A percentile compares a stretch with the other conserved stretches of the same genome.
Conservation (phyloP, 1,284 basidiomycete species). For the Trametes sp. region DNA sequence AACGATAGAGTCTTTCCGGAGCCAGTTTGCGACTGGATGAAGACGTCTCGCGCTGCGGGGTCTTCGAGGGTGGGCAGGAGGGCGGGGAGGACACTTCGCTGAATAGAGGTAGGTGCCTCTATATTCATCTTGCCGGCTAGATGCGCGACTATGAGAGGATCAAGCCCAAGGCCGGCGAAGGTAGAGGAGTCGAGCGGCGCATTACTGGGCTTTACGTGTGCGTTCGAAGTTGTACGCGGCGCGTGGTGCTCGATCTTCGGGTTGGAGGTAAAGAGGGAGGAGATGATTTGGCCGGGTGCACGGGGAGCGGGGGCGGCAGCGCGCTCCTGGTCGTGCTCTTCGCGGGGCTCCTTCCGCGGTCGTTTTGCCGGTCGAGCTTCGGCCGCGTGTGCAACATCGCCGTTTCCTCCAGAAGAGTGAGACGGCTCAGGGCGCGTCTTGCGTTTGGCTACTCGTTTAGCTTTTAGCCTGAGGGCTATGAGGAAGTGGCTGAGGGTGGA, state of each 20-base stretch:
- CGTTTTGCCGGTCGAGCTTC: conserved; percentile 55
- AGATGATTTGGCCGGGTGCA: conserved; percentile 76
- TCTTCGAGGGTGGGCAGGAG: conserved; percentile 61
- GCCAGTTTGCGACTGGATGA: conserved; percentile 98
- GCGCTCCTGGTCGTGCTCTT: conserved; percentile 31
- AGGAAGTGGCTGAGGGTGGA: conserved; percentile 14
- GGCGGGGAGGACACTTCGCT: conserved; percentile 81
- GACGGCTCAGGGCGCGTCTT: conserved; percentile 47
- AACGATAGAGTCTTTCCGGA: conserved; percentile 98
- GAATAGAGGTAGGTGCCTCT: conserved; percentile 89
- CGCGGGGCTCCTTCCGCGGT: conserved; percentile 49
- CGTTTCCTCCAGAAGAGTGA: conserved; percentile 38
- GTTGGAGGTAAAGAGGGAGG: conserved; percentile 90
- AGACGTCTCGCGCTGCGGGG: conserved; percentile 74
- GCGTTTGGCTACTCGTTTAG: conserved; percentile 71
- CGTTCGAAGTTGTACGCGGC: conserved; percentile 38
- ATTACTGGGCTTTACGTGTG: conserved; percentile 73
- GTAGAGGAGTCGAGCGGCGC: conserved; percentile 83
- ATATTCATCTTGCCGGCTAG: conserved; percentile 86
- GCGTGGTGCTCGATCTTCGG: conserved; percentile 64
- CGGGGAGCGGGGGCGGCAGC: conserved; percentile 42
- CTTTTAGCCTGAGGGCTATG: conserved; percentile 61
- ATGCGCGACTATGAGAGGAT: conserved; percentile 85
- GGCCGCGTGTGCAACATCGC: conserved; percentile 3
- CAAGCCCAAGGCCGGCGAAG: conserved; percentile 80